Evolutionary conservation across 73 alveolate genomes (phyloP).

Genomic region (Paramecium primaurelia): DNA sequence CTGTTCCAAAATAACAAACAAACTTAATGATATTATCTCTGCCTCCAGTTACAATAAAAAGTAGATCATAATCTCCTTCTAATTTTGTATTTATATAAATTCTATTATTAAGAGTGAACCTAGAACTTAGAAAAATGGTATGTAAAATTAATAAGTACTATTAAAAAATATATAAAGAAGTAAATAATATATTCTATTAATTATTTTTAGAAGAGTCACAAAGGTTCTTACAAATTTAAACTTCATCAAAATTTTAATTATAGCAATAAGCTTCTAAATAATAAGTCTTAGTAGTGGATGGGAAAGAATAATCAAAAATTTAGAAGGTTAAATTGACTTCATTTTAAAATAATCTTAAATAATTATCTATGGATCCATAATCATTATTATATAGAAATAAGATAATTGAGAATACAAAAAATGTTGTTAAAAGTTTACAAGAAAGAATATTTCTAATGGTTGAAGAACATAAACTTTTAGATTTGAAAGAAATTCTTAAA

Average conservation of each 20-base stretch:
- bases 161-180: neutral
- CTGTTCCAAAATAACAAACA: neutral
- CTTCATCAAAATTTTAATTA: neutral
- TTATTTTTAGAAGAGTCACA: neutral
- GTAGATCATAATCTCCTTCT: slow-evolving; percentile 18
- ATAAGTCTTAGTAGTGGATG: neutral
- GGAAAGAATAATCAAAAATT: neutral
- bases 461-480: neutral
- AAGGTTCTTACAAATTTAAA: neutral
- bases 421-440: neutral
- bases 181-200: neutral
- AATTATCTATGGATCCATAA: slow-evolving; percentile 37
- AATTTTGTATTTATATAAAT: neutral
- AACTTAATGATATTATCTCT: neutral
- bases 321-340: neutral
- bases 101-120: neutral
- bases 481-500: neutral
- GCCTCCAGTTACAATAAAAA: neutral
- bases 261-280: neutral
- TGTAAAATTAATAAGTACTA: neutral
- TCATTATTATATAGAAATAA: neutral
- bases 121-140: neutral
- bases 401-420: neutral
- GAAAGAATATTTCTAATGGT: neutral
- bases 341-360: neutral